Base-by-base conservation (phyloP, 1,284 basidiomycete species). In the Tilletiaria anomala region DNA sequence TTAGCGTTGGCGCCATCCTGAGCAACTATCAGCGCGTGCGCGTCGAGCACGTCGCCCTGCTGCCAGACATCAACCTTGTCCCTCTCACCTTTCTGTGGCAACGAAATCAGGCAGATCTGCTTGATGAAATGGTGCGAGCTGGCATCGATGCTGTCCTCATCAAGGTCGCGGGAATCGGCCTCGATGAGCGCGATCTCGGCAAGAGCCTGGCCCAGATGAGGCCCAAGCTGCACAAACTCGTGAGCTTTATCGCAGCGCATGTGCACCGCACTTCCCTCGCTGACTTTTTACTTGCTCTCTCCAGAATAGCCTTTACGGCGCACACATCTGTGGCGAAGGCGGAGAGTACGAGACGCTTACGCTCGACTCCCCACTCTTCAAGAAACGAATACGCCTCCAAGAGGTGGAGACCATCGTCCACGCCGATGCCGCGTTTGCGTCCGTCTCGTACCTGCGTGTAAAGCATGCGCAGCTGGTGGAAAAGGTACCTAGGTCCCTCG, bases 321-420 rank as follows among this genome's bases (percentile, higher is more conserved):
- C 83, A 0, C 93, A 99, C 67, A 76, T 93, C 1, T 94, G 89
- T 50, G 93, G 93, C 3, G 93, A 99, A 70, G 93, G 93, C 2
- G 93, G 93, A 2, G 93, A 99, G 71, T 99, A 96, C 66, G 93
- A 99, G 68, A 86, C 83, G 0, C 70, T 96, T 43, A 93, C 91
- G 1, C 70, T 91, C 16, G 85, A 96, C 56, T 83, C 80, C 47
- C 85, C 89, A 0, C 61, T 94, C 16, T 97, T 93, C 75, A 83
- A 82, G 53, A 73, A 75, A 36, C 73, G 76, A 10, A 80, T 99
- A 32, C 65, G 71, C 3, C 66, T 96, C 81, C 83, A 54, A 58
- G 42, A 56, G 21, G 50, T 42, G 0, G 53, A 58, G 43, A 50
- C 47, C n/a, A 54, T 65, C 12, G 35, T 61, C 2, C 62, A 65